Base-by-base conservation (phyloP, 768 basidiomycete genomes). In the Punctularia strigosozonata region DNA sequence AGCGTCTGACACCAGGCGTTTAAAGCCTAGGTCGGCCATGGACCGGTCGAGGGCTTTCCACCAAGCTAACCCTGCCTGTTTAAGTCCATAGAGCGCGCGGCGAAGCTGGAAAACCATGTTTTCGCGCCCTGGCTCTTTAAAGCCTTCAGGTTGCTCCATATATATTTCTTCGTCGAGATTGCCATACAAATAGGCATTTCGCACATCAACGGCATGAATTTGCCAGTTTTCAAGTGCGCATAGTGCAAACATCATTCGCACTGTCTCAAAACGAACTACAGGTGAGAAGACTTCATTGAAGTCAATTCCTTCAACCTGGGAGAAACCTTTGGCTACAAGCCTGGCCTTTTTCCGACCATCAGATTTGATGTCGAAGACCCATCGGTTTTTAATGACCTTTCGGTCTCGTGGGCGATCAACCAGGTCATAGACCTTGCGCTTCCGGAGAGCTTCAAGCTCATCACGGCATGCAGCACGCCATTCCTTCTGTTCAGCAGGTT, bases 251-350 rank as follows among this genome's bases (percentile, higher is more conserved):
- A 60, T 43, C 0, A 49, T 21, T 0, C 48, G 21, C 4, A 62
- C 44, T 0, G 51, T 49, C 5, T 54, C 38, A 0, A 57, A 43
- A 6, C 40, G 17, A 0, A 58, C 53, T 0, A 59, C 53, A 0
- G 55, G 60, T 2, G 59, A 36, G 31, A 52, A 63, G 0, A 56
- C 65, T 19, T 62, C 54, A 20, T 51, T 48, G 37, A 53, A 68
- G 31, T 66, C 58, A 15, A 60, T 43, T 0, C 63, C 61, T 1
- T 55, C 50, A 0, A 52, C 26, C 40, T 69, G 68, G 3, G 49
- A 45, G 43, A 55, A 67, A 0, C 68, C 66, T 44, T 58, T 48
- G 1, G 60, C 64, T 1, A 67, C 63, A 18, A 69, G 36, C 12
- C 55, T n/a, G 0, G 54, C 63, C 37, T 64, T 65, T 32, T 43